Conservation (phyloP, 2,329 filamentous ascomycete species). For the Penicillium italicum region DNA sequence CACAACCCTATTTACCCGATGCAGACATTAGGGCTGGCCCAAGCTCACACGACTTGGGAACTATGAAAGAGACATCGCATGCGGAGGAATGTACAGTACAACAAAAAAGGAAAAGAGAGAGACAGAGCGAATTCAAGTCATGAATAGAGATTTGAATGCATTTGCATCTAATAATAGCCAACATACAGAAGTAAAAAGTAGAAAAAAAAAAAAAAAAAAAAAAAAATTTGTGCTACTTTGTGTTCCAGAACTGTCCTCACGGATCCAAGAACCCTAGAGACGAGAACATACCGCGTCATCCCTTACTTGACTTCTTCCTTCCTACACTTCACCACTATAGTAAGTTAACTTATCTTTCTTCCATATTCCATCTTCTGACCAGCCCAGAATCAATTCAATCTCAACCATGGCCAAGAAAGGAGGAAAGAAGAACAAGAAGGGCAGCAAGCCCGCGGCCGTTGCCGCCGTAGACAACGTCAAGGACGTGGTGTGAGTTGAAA, state of each 20-base stretch:
- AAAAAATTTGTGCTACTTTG: neutral
- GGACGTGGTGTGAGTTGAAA: slow-evolving; percentile 31
- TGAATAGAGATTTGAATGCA: neutral
- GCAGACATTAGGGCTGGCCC: slow-evolving; percentile 22
- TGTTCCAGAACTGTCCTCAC: slow-evolving; percentile 9
- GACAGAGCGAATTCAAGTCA: neutral
- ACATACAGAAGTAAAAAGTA: neutral
- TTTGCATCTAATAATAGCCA: neutral
- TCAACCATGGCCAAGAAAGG: slow-evolving; percentile 35
- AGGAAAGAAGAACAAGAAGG: slow-evolving; percentile 35
- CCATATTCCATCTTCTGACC: slow-evolving; percentile 12
- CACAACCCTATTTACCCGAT: slow-evolving; percentile 25
- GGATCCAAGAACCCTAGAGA: slow-evolving; percentile 4
- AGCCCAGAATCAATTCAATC: neutral
- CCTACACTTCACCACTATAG: slow-evolving; percentile 9
- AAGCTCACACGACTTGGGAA: slow-evolving; percentile 17
- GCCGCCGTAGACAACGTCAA: slow-evolving; percentile 21
- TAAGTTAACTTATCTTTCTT: slow-evolving; percentile 3
- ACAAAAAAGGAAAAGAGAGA: neutral
- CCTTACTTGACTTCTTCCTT: slow-evolving; percentile 22
- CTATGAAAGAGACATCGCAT: slow-evolving; percentile 11
- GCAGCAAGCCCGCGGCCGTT: slow-evolving; percentile 20
- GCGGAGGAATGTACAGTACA: neutral
- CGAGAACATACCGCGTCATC: slow-evolving; percentile 19
- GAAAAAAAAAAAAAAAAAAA: neutral